Evolutionary conservation across 169 alveolate species (phyloP).

Genomic region (Eimeria tenella): DNA sequence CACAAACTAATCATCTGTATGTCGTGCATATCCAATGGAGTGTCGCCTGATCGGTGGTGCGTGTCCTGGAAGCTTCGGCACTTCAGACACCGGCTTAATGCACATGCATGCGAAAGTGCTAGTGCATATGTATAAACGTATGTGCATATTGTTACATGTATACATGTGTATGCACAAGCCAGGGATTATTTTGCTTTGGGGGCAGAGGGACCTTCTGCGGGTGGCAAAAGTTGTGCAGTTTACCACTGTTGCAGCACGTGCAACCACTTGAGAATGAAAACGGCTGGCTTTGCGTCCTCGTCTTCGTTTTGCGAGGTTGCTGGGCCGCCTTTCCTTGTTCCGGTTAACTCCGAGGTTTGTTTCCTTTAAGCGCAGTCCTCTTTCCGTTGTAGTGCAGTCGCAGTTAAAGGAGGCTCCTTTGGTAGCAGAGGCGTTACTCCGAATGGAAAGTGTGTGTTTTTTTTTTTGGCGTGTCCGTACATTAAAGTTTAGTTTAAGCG

Average conservation of each 20-base stretch:
- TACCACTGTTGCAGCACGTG: not conserved
- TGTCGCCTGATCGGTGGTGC: not conserved
- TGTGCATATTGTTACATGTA: not conserved
- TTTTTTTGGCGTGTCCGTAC: too few relatives aligned
- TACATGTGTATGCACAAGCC: constrained; percentile 20
- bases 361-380: constrained; percentile 34
- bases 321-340: constrained; percentile 8
- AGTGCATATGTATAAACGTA: not conserved
- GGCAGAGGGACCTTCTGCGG: constrained; percentile 50
- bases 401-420: too few relatives aligned
- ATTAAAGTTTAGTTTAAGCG: too few relatives aligned
- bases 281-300: not conserved
- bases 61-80: not conserved
- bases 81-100: constrained; percentile 3
- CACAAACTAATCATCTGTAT: too few relatives aligned
- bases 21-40: too few relatives aligned
- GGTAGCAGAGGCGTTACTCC: too few relatives aligned
- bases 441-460: too few relatives aligned
- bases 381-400: not conserved
- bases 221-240: not conserved
- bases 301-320: constrained; percentile 24
- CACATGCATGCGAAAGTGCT: not conserved
- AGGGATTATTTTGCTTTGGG: constrained; percentile 32
- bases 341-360: constrained; percentile 32
- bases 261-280: not conserved